Evolutionary conservation across 1,284 basidiomycete genomes (phyloP).

Genomic region (Rhodotorula glutinis): DNA sequence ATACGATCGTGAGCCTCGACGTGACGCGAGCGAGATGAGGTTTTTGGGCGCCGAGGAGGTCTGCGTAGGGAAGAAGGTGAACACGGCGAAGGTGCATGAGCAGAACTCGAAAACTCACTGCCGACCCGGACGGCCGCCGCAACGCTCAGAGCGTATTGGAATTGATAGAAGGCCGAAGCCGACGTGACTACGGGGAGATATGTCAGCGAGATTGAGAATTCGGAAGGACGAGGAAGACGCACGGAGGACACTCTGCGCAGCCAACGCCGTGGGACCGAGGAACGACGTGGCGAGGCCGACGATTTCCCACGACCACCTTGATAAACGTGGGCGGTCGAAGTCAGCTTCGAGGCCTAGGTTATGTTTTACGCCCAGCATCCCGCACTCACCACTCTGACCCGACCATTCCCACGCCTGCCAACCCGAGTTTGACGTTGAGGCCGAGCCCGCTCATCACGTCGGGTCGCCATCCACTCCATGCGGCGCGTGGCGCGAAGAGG

Average conservation of each 20-base stretch:
- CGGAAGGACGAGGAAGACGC: background rate
- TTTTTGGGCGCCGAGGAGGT: conserved; percentile 49
- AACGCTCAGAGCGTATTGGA: conserved; percentile 48
- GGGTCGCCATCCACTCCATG: conserved; percentile 75
- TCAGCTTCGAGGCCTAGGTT: too few relatives aligned
- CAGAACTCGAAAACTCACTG: conserved; percentile 12
- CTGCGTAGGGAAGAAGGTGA: conserved; percentile 18
- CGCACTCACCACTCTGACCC: conserved; percentile 86
- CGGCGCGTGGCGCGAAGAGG: conserved; percentile 68
- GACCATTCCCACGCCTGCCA: conserved; percentile 60
- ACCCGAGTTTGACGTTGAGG: conserved; percentile 67
- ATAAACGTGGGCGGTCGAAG: too few relatives aligned
- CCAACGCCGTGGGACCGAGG: conserved; percentile 56
- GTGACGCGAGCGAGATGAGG: conserved; percentile 46
- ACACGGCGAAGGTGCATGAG: too few relatives aligned
- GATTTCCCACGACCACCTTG: conserved; percentile 90
- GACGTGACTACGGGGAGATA: conserved; percentile 23
- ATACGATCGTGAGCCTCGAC: conserved; percentile 43
- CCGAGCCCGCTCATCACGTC: conserved; percentile 68
- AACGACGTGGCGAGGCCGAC: conserved; percentile 47
- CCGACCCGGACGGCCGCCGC: conserved; percentile 50
- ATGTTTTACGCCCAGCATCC: too few relatives aligned
- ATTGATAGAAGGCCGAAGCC: conserved; percentile 46
- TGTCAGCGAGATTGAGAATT: background rate
- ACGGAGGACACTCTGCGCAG: conserved; percentile 54